Evolutionary conservation across 2,329 filamentous ascomycete genomes (phyloP), one percentile per base, ranked within the genome.

Genomic region (Elsinoe perseae): DNA sequence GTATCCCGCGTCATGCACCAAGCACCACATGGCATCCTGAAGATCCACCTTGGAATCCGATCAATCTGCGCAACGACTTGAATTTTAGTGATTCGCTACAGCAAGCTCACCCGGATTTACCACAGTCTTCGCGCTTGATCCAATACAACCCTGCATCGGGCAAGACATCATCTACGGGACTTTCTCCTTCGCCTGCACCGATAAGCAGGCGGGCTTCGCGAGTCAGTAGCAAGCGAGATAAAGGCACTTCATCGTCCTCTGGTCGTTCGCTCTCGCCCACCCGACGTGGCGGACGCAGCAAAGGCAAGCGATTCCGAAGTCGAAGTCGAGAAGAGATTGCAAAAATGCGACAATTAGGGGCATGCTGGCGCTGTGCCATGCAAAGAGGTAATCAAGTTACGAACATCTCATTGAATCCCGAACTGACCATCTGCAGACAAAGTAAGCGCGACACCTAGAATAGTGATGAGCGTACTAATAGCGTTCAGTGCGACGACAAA

Each of bases 281-380:
- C 4, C 20, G 21, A 38, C 48, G 48, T 23, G 48, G 48, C 4
- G 48, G 48, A 4, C 28, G 48, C 16, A 8, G 14, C 16, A 52
- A 52, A 23, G 48, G 48, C 28, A 36, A 52, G 7, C 18, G 48
- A 12, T 8, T 52, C 9, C 16, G 30, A 9, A 21, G 30, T 12
- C 16, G 30, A n/a, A 52, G 16, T 4, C 48, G 48, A 20, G 48
- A 34, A 20, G 28, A 52, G 21, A 16, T 28, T 18, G 48, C 48
- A 38, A 34, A 36, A 20, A 52, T 52, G 48, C 7, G 48, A 32
- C 8, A 20, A 32, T 3, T 50, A 9, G 12, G 30, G 8, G 30
- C 48, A 16, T 52, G 48, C 48, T 52, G 48, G 48, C n/a, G 48
- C 18, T 52, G 48, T 36, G 48, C 48, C 6, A 28, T 52, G 20